Evolutionary conservation across 2,329 filamentous ascomycete species (phyloP), one percentile per base, ranked within the genome.

Genomic region (Monilinia laxa): DNA sequence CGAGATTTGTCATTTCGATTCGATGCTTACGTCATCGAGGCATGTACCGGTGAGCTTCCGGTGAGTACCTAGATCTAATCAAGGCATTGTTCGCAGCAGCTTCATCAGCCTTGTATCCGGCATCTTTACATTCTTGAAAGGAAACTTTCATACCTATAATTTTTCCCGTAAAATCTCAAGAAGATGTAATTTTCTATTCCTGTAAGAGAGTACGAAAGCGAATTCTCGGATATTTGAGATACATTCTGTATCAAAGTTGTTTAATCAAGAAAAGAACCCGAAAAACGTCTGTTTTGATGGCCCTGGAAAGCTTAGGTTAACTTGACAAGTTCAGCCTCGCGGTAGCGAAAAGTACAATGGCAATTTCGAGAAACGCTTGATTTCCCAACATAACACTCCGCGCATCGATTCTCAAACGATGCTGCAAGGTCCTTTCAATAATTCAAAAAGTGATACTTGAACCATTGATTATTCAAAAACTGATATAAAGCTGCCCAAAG

Each of bases 321-420:
- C 31, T 35, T 35, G 49, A 28, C n/a, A 49, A 49, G 20, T 28
- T 52, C 58, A 62, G 58, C 58, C 58, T 62, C 18, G 45, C 45
- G 45, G 31, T 62, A 62, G 58, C 58, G 58, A 62, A 60, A 60
- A 51, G 58, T 25, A 16, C 58, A 62, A 40, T 38, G 14, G 38
- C 45, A 38, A 20, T 62, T 60, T 62, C 58, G 28, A 62, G 18
- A 38, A 47, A 62, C 23, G n/a, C n/a, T 51, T 49, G n/a, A 62
- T 51, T 25, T 20, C 28, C 51, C 31, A 25, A 62, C 58, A 40
- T 38, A 40, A 25, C 58, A 62, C 28, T 51, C 45, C 31, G 58
- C 58, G 20, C 58, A 52, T 62, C 58, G 58, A 62, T 40, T 62
- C 23, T 51, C 45, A 49, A 51, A 62, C 28, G 45, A 62, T 62